Evolutionary conservation across 805 yeast genomes (phyloP), one percentile per base, ranked within the genome.

Genomic region (Cyberlindnera sargentensis): DNA sequence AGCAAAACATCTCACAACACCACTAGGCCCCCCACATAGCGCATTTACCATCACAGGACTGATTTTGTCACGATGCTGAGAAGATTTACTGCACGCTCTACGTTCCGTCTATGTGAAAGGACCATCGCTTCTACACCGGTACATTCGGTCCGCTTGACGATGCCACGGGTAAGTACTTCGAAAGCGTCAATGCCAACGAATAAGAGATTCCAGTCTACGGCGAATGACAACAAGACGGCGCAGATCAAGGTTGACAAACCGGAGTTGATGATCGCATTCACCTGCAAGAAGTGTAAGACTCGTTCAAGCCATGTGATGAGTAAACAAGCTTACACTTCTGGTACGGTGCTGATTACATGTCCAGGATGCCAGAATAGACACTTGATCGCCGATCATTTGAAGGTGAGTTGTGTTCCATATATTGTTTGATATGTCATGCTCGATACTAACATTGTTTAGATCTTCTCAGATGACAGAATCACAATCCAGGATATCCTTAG

Each of bases 341-440:
- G 98, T 2, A 82, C 96, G 0, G 95, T 91, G 3, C 66, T 88
- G 40, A 83, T 91, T 25, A 88, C 87, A 56, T 91, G 98, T 60
- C 98, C 98, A 0, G 85, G 89, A 11, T 91, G 98, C 62, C 73
- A 82, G 50, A 82, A 77, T 57, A 76, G 96, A 50, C 98, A 91
- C 60, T 66, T 91, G 57, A 90, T 91, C 34, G 95, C 97, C 0
- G 98, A 91, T 60, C 90, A 84, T 58, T 64, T 84, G 46, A 82
- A 78, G 57, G 72, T 67, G 51, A 41, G 69, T 61, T 11, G 7
- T 24, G 11, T 25, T 6, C 10, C 27, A 6, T 26, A 30, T 6
- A 11, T 25, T 35, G 20, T 32, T 20, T 10, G 20, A 20, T 33
- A 29, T 42, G 42, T 44, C 45, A 37, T 41, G 37, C 61, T 61